These are phyloP conservation scores for Boletus sp. DNA, from an alignment of 768 basidiomycete genomes.

Conservation along the genomic window DNA sequence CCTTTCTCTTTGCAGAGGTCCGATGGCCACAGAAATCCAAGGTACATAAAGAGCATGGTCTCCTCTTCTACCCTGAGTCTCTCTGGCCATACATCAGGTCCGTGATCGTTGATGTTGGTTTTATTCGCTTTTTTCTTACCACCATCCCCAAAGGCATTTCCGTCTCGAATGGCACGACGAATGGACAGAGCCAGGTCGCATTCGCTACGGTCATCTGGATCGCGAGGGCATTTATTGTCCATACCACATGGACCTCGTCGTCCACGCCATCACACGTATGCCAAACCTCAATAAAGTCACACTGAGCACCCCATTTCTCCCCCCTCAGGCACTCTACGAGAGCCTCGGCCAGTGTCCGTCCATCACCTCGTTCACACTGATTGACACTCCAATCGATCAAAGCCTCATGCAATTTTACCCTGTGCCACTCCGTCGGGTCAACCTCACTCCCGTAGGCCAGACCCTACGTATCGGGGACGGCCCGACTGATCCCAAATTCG, in stretches of 20 bases:
- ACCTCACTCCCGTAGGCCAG: constrained; percentile 34
- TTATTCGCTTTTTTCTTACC: background rate
- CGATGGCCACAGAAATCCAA: constrained; percentile 34
- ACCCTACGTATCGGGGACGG: constrained; percentile 35
- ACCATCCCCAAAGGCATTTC: constrained; percentile 23
- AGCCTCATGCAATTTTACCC: constrained; percentile 33
- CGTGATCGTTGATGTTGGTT: background rate
- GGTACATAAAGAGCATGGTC: constrained; percentile 19
- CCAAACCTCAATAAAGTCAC: constrained; percentile 31
- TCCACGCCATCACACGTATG: constrained; percentile 28
- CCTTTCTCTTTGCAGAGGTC: constrained; percentile 32
- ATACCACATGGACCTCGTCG: constrained; percentile 24
- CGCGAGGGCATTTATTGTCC: constrained; percentile 34
- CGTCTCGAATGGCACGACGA: constrained; percentile 36
- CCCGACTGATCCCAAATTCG: constrained; percentile 31
- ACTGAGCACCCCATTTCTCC: constrained; percentile 32
- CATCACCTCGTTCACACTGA: constrained; percentile 27
- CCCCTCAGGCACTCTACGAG: constrained; percentile 30
- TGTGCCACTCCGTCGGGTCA: constrained; percentile 24
- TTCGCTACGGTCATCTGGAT: constrained; percentile 32
- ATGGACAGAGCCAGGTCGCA: constrained; percentile 36
- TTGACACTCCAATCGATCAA: constrained; percentile 37
- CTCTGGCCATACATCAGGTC: constrained; percentile 34
- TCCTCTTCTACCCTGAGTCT: constrained; percentile 30
- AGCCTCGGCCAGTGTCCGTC: constrained; percentile 28